phyloP scores from a whole-genome alignment of 495 filamentous ascomycete genomes.

The Penicillium cosmopolitanum region DNA sequence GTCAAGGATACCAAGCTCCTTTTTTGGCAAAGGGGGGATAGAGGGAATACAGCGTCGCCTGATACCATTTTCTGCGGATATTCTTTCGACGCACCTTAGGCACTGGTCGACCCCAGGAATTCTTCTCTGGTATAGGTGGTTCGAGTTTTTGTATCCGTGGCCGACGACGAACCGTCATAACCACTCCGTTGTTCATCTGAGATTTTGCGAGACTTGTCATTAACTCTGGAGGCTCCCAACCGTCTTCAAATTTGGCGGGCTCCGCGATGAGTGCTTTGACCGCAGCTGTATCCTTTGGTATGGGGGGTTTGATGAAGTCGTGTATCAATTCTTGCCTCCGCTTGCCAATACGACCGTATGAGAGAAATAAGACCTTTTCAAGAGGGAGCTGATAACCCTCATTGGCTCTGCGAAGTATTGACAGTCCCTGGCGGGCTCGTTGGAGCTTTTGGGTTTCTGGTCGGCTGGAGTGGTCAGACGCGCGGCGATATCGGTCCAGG shows the following conservation, averaged over 20 bases:
- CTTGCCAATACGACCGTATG: constrained; percentile 76
- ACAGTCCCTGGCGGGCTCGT: constrained; percentile 29
- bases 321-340: constrained; percentile 65
- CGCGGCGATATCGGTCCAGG: constrained; percentile 56
- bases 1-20: constrained; percentile 66
- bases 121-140: constrained; percentile 60
- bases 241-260: constrained; percentile 30
- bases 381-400: constrained; percentile 66
- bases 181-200: constrained; percentile 34
- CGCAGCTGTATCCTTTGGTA: constrained; percentile 35
- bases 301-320: constrained; percentile 45
- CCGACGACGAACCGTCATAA: constrained; percentile 26
- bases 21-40: constrained; percentile 70
- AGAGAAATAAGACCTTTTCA: constrained; percentile 62
- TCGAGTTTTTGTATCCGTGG: constrained; percentile 40
- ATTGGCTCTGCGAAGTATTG: constrained; percentile 60
- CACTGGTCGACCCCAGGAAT: constrained; percentile 66
- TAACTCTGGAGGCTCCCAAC: constrained; percentile 40
- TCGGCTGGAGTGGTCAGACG: constrained; percentile 12
- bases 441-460: constrained; percentile 25
- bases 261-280: constrained; percentile 26
- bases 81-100: constrained; percentile 56
- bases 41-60: constrained; percentile 52
- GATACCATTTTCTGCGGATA: constrained; percentile 65
- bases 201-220: constrained; percentile 41